Conservation (phyloP, 352 stramenopile genomes). For the Phytopythium sindhum region DNA sequence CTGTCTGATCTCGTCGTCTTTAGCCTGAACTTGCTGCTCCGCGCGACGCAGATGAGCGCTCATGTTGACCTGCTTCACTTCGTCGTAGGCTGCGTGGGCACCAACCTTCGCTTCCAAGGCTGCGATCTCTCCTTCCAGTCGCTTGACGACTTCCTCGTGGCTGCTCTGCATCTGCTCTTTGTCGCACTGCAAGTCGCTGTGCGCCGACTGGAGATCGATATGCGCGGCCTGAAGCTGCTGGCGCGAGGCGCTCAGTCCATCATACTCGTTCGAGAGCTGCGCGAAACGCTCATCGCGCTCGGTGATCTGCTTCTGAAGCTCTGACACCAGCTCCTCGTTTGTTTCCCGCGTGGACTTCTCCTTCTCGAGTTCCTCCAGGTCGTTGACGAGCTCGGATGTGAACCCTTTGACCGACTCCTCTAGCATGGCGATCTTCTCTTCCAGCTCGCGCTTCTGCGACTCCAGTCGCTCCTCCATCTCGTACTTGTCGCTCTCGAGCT, state of each 20-base stretch:
- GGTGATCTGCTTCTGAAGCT: conserved; percentile 50
- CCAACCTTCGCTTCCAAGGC: conserved; percentile 18
- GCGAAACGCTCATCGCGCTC: conserved; percentile 54
- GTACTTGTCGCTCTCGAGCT: conserved; percentile 44
- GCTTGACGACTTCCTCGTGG: conserved; percentile 16
- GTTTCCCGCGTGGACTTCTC: conserved; percentile 27
- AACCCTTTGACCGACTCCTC: conserved; percentile 51
- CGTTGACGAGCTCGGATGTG: conserved; percentile 40
- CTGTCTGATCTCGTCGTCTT: conserved; percentile 28
- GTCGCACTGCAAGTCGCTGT: conserved; percentile 8
- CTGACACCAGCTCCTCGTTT: conserved; percentile 33
- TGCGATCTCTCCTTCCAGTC: conserved; percentile 26
- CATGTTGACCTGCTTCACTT: conserved; percentile 33
- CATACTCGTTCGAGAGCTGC: conserved; percentile 53
- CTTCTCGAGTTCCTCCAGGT: conserved; percentile 53
- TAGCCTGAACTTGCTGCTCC: conserved; percentile 34
- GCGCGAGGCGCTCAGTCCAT: conserved; percentile 34
- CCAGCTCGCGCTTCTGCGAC: conserved; percentile 24
- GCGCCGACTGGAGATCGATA: conserved; percentile 5
- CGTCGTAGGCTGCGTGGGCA: conserved; percentile 20
- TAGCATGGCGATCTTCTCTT: conserved; percentile 47
- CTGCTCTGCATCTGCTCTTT: conserved; percentile 20
- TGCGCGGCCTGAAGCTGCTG: conserved; percentile 24
- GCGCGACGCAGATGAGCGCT: conserved; percentile 29
- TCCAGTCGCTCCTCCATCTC: conserved; percentile 48